Evolutionary conservation across 371 early-diverging fungal genomes (phyloP).

Genomic region (Mortierella sp.): DNA sequence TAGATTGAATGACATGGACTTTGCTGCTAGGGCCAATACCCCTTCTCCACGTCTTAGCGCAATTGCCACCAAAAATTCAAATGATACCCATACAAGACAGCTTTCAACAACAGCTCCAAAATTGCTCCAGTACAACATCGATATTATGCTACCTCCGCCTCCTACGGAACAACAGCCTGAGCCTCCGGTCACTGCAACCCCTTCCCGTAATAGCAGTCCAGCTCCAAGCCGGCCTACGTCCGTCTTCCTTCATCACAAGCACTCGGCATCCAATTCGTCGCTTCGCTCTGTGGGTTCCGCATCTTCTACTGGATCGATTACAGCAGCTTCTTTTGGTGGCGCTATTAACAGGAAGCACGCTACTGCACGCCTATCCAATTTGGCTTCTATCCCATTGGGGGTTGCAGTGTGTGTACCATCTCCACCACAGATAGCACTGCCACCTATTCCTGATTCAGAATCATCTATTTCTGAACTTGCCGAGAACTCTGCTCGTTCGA

Average conservation of each 20-base stretch:
- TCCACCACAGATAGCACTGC: conserved; percentile 38
- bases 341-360: conserved; percentile 16
- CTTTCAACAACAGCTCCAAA: conserved; percentile 4
- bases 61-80: background rate
- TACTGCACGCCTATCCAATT: conserved; percentile 21
- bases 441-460: conserved; percentile 23
- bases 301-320: conserved; percentile 18
- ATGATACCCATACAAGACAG: conserved; percentile 2
- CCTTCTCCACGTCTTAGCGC: conserved; percentile 28
- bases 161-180: conserved; percentile 28
- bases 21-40: conserved; percentile 11
- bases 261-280: conserved; percentile 33
- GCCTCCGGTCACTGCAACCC: conserved; percentile 5
- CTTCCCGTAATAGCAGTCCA: conserved; percentile 9
- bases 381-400: conserved; percentile 29
- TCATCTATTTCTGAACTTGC: background rate
- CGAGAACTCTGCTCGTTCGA: background rate
- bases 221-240: conserved; percentile 15
- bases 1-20: background rate
- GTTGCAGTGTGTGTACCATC: conserved; percentile 16
- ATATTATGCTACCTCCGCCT: conserved; percentile 23
- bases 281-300: conserved; percentile 30
- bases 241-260: conserved; percentile 29
- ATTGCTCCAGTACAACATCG: background rate
- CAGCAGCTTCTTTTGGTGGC: conserved; percentile 13